Percentiles rank a stretch among this genome's conserved stretches.
Conservation (phyloP, 108 stramenopile genomes). For the Nitzschia putrida region DNA sequence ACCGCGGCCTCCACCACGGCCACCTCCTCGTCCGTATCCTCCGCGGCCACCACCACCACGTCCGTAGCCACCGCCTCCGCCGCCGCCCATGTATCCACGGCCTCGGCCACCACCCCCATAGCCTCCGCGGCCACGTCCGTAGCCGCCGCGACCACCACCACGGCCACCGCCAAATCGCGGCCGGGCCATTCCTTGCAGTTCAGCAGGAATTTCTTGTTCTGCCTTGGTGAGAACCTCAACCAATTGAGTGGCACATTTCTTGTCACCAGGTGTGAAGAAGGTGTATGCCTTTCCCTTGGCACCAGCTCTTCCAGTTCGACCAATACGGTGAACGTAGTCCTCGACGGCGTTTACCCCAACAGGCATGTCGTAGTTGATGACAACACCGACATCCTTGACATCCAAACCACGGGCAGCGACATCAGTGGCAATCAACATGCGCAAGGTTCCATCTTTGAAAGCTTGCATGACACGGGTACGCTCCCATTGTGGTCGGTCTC, state of each 20-base stretch:
- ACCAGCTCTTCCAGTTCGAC: conserved; percentile 92
- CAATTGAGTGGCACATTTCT: conserved; percentile 77
- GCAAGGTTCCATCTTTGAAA: conserved; percentile 87
- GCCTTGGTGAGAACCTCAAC: conserved; percentile 85
- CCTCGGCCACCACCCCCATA: conserved; percentile 62
- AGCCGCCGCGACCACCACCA: conserved; percentile 53
- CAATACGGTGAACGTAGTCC: conserved; percentile 95
- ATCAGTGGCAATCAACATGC: conserved; percentile 97
- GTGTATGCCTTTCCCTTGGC: conserved; percentile 90
- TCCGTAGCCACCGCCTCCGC: conserved; percentile 43
- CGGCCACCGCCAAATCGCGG: conserved; percentile 59
- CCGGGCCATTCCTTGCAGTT: conserved; percentile 76
- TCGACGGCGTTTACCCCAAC: conserved; percentile 84
- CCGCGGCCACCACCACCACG: conserved; percentile 42
- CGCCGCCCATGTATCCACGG: conserved; percentile 47
- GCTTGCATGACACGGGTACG: conserved; percentile 93
- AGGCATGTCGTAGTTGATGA: conserved; percentile 98
- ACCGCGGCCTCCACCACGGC: conserved; percentile 22
- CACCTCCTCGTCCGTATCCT: conserved; percentile 29
- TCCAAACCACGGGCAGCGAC: conserved; percentile 98
- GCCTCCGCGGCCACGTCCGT: conserved; percentile 48
- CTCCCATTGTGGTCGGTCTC: conserved; percentile 95
- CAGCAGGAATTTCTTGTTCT: conserved; percentile 77
- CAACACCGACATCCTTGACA: conserved; percentile 96
- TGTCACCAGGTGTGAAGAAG: conserved; percentile 87